phyloP scores from a whole-genome alignment of 768 basidiomycete genomes.

The Rhizopogon sp. region DNA sequence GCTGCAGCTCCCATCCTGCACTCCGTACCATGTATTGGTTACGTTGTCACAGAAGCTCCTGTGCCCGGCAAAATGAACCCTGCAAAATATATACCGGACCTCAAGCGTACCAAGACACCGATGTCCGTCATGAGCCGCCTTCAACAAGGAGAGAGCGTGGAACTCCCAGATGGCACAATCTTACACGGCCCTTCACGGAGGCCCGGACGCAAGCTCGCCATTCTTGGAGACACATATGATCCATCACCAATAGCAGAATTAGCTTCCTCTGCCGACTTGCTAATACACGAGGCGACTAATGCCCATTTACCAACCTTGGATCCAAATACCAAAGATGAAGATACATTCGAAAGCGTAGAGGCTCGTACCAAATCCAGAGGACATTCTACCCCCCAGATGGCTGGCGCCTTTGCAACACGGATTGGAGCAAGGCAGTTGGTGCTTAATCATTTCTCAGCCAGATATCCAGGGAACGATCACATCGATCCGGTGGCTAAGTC shows the following conservation, averaged over 20 bases:
- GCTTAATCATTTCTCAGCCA: conserved; percentile 82
- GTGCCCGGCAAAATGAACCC: conserved; percentile 78
- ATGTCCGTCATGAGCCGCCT: conserved; percentile 63
- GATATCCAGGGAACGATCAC: conserved; percentile 68
- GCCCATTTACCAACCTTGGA: conserved; percentile 71
- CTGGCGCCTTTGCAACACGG: conserved; percentile 69
- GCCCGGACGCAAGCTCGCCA: conserved; percentile 69
- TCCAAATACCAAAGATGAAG: conserved; percentile 48
- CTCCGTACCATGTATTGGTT: conserved; percentile 79
- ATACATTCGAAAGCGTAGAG: conserved; percentile 60
- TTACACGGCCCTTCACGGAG: conserved; percentile 62
- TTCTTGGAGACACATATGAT: conserved; percentile 85
- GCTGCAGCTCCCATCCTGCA: conserved; percentile 77
- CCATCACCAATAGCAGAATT: conserved; percentile 60
- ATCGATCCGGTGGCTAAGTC: conserved; percentile 39
- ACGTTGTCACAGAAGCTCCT: conserved; percentile 64
- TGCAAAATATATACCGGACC: conserved; percentile 56
- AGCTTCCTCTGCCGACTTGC: conserved; percentile 61
- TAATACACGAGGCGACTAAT: conserved; percentile 90
- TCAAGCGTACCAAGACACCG: conserved; percentile 66
- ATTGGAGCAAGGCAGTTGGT: conserved; percentile 59
- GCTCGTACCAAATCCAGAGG: conserved; percentile 67
- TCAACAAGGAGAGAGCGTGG: conserved; percentile 58
- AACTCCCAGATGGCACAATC: conserved; percentile 66
- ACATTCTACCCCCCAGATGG: conserved; percentile 91